These are phyloP conservation scores for Asterochloris sp. DNA, from an alignment of 139 green algal species.

Conservation along the genomic window DNA sequence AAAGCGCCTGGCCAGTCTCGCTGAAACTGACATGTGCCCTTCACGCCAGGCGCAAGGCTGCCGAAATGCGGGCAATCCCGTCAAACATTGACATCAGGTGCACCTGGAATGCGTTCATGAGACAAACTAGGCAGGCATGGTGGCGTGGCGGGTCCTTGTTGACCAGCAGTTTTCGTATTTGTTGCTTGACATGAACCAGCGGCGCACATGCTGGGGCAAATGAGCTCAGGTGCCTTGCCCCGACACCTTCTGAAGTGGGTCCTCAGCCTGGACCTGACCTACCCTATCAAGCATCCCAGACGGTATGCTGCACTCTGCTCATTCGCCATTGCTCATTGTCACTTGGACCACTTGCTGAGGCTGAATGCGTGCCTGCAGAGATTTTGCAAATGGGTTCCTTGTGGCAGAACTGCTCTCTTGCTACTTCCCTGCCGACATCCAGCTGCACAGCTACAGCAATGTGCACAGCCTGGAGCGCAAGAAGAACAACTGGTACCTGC, in stretches of 20 bases:
- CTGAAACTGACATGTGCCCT: not conserved
- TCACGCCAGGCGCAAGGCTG: too few species aligned
- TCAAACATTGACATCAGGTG: too few species aligned
- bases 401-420: constrained; percentile 63
- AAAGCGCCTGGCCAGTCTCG: not conserved
- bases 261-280: constrained; percentile 52
- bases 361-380: constrained; percentile 20
- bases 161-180: too few species aligned
- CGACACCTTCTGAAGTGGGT: constrained; percentile 38
- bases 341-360: not conserved
- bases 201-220: not conserved
- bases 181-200: too few species aligned
- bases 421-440: constrained; percentile 64
- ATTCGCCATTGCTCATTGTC: not conserved
- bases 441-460: constrained; percentile 72
- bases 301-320: not conserved
- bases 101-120: too few species aligned
- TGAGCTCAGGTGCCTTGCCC: not conserved
- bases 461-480: constrained; percentile 62
- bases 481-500: constrained; percentile 58
- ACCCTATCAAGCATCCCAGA: constrained; percentile 46
- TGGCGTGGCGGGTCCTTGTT: too few species aligned
- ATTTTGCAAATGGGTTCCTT: constrained; percentile 67
- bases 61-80: too few species aligned
- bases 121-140: too few species aligned